phyloP scores from a whole-genome alignment of 2,329 filamentous ascomycete species.

The Penicillium polonicum region DNA sequence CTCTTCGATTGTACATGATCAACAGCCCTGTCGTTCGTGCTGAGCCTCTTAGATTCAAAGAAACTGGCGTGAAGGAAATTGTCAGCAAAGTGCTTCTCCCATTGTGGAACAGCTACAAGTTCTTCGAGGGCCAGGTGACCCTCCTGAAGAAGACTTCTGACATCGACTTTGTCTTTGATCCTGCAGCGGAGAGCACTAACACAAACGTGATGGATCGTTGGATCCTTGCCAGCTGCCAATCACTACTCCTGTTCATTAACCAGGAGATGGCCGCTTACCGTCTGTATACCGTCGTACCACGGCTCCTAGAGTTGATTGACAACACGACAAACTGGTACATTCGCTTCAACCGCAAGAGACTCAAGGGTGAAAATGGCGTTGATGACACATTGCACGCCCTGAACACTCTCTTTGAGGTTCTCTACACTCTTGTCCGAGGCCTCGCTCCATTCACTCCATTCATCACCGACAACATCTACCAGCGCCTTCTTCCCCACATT shows the following conservation, averaged over 20 bases:
- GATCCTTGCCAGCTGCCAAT: constrained; percentile 92
- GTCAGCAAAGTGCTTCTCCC: constrained; percentile 87
- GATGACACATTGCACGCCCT: constrained; percentile 87
- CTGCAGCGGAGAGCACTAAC: constrained; percentile 70
- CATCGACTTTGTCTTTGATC: constrained; percentile 75
- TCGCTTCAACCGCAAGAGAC: constrained; percentile 82
- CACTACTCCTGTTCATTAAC: constrained; percentile 86
- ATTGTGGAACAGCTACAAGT: constrained; percentile 95
- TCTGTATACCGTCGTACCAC: constrained; percentile 87
- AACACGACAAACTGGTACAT: constrained; percentile 99
- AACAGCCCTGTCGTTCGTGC: constrained; percentile 93
- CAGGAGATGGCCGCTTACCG: constrained; percentile 82
- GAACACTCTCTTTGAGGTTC: constrained; percentile 89
- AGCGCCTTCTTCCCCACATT: constrained; percentile 76
- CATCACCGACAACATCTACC: constrained; percentile 91
- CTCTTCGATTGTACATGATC: constrained; percentile 90
- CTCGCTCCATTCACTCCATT: constrained; percentile 95
- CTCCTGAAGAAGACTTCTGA: constrained; percentile 82
- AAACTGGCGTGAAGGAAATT: constrained; percentile 89
- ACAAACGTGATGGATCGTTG: constrained; percentile 94
- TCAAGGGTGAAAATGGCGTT: constrained; percentile 85
- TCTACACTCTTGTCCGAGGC: constrained; percentile 83
- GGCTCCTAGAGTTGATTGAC: constrained; percentile 79
- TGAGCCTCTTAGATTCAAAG: constrained; percentile 87
- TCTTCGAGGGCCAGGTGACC: constrained; percentile 85